These are phyloP conservation scores for Tritrichomonas musculus DNA, from an alignment of 208 protist species.

Conservation along the genomic window DNA sequence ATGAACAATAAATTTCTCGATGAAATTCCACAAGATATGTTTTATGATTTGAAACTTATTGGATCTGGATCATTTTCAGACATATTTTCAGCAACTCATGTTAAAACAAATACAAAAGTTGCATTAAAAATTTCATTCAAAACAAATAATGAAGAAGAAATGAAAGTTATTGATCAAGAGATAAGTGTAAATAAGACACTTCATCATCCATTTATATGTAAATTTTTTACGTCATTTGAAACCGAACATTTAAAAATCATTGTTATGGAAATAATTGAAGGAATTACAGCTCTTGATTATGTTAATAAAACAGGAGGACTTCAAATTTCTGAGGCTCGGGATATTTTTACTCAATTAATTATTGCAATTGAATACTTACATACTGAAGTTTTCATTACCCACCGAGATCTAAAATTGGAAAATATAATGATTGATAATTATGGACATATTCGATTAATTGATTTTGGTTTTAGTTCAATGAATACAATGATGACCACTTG, in stretches of 20 bases:
- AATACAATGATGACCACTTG: slow-evolving; percentile 27
- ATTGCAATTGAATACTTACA: background rate
- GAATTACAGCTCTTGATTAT: background rate
- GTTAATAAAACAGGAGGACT: background rate
- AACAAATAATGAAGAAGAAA: no score
- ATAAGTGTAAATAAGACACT: no score
- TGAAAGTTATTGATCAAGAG: no score
- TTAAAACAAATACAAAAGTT: no score
- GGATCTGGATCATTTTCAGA: no score
- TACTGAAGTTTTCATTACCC: background rate
- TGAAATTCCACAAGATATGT: no score
- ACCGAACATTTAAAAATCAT: background rate
- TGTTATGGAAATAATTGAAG: background rate
- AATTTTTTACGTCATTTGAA: no score
- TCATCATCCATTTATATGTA: no score
- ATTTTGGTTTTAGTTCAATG: slow-evolving; percentile 28
- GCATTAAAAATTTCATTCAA: no score
- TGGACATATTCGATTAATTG: background rate
- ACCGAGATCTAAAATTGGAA: slow-evolving; percentile 31
- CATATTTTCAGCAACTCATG: no score
- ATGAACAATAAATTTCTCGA: no score
- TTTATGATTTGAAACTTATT: no score
- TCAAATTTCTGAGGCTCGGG: background rate
- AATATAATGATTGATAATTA: background rate
- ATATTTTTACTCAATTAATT: background rate